Conservation (phyloP, 1,284 basidiomycete genomes). For the Cutaneotrichosporon sp. region DNA sequence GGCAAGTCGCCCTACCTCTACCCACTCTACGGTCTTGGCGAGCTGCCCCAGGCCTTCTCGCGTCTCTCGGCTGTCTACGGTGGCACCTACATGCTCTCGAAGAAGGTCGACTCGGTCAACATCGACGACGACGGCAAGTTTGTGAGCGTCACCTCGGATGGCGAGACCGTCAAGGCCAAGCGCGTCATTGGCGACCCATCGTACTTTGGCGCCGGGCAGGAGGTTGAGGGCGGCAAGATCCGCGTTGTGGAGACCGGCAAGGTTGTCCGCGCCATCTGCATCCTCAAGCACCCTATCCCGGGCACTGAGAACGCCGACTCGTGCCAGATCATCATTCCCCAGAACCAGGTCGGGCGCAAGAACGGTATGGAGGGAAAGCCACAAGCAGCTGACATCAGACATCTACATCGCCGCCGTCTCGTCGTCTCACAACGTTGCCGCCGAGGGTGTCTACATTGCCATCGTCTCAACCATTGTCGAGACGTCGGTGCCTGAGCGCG, state of each 20-base stretch:
- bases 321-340: constrained; percentile 93
- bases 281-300: constrained; percentile 97
- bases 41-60: constrained; percentile 97
- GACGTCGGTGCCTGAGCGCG: constrained; percentile 82
- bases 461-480: constrained; percentile 99
- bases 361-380: constrained; percentile 65
- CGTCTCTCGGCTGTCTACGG: constrained; percentile 98
- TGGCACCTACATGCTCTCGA: constrained; percentile 99
- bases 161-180: constrained; percentile 95
- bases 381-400: constrained; percentile 60
- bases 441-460: constrained; percentile 90
- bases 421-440: constrained; percentile 93
- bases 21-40: constrained; percentile 96
- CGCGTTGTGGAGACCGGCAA: constrained; percentile 89
- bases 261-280: constrained; percentile 95
- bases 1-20: constrained; percentile 99
- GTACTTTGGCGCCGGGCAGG: constrained; percentile 76
- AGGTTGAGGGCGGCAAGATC: constrained; percentile 63
- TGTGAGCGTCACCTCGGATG: constrained; percentile 82
- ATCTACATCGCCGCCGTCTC: constrained; percentile 99
- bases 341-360: constrained; percentile 92
- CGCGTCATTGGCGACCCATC: constrained; percentile 97
- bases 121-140: constrained; percentile 84
- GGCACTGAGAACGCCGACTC: constrained; percentile 94
- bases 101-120: constrained; percentile 87